These are phyloP conservation scores for Dothidotthia symphoricarpi DNA, from an alignment of 2,329 filamentous ascomycete genomes.

Conservation along the genomic window DNA sequence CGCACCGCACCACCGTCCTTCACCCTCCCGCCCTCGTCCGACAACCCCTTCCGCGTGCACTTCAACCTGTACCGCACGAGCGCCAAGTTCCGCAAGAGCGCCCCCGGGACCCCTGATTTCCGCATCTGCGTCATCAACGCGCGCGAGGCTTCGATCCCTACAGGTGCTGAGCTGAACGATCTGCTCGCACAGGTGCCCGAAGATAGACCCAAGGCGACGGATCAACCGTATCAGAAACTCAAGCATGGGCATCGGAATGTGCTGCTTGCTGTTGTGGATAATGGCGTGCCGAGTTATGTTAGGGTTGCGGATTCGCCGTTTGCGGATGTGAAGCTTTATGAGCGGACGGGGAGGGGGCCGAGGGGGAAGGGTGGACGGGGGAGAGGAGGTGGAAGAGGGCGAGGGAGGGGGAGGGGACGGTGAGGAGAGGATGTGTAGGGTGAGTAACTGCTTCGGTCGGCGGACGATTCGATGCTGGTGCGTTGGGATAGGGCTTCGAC, in stretches of 20 bases:
- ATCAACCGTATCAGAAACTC: slow-evolving; percentile 69
- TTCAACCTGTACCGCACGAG: slow-evolving; percentile 81
- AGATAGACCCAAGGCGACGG: slow-evolving; percentile 57
- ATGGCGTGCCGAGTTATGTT: slow-evolving; percentile 86
- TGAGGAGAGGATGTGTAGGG: slow-evolving; percentile 1
- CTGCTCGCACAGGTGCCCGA: slow-evolving; percentile 74
- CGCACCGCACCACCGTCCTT: slow-evolving; percentile 47
- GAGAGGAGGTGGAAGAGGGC: slow-evolving; percentile 43
- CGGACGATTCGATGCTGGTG: no score
- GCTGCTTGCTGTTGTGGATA: slow-evolving; percentile 82
- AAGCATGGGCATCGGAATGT: slow-evolving; percentile 84
- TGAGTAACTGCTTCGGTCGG: no score
- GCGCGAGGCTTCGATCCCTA: slow-evolving; percentile 68
- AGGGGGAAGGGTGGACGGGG: slow-evolving; percentile 40
- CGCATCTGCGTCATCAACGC: slow-evolving; percentile 79
- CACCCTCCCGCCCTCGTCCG: slow-evolving; percentile 29
- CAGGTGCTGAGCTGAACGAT: slow-evolving; percentile 66
- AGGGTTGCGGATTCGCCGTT: slow-evolving; percentile 78
- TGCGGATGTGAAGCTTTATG: slow-evolving; percentile 66
- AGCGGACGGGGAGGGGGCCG: slow-evolving; percentile 50
- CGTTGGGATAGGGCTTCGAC: no score
- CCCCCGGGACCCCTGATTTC: slow-evolving; percentile 77
- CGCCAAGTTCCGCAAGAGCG: slow-evolving; percentile 69
- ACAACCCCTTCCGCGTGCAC: slow-evolving; percentile 67
- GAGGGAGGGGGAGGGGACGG: slow-evolving; percentile 19